Evolutionary conservation across 495 filamentous ascomycete genomes (phyloP).

Genomic region (Daldinia childiae): DNA sequence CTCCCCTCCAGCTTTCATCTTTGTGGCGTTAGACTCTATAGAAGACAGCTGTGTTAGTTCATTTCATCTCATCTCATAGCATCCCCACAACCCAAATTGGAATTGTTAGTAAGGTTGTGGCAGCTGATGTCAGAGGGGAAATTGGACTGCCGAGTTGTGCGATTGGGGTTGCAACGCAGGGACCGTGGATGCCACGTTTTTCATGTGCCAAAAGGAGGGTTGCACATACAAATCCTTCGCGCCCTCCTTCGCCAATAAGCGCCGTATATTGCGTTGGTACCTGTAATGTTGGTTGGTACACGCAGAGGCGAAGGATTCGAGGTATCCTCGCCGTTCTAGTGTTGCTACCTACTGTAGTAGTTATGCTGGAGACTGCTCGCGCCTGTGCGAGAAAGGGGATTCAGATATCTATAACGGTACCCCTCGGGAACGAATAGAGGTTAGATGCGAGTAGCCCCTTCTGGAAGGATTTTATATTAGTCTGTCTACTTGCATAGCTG

Average conservation of each 20-base stretch:
- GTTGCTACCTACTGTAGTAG: constrained; percentile 12
- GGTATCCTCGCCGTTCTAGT: constrained; percentile 4
- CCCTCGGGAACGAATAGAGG: constrained; percentile 6
- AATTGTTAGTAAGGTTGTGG: constrained; percentile 26
- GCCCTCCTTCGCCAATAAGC: constrained; percentile 19
- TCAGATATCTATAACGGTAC: constrained; percentile 5
- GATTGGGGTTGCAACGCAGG: constrained; percentile 39
- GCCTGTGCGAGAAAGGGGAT: constrained; percentile 26
- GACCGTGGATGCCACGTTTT: constrained; percentile 43
- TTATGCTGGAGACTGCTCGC: constrained; percentile 8
- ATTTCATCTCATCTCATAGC: background rate
- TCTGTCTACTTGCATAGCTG: constrained; percentile 11
- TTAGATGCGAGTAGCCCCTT: constrained; percentile 14
- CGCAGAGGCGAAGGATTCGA: constrained; percentile 29
- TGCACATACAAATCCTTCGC: constrained; percentile 38
- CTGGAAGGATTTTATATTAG: constrained; percentile 13
- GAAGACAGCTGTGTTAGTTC: background rate
- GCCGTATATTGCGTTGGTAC: constrained; percentile 12
- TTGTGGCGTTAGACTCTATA: background rate
- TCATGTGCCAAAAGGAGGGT: constrained; percentile 32
- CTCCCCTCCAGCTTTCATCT: background rate
- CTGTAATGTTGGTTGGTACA: constrained; percentile 17
- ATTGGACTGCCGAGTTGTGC: constrained; percentile 38
- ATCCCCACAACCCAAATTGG: constrained; percentile 3
- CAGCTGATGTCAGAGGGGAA: constrained; percentile 40